Evolutionary conservation across 192 early-diverging fungal genomes (phyloP), one percentile per base, ranked within the genome.

Genomic region (Backusella australiensis): DNA sequence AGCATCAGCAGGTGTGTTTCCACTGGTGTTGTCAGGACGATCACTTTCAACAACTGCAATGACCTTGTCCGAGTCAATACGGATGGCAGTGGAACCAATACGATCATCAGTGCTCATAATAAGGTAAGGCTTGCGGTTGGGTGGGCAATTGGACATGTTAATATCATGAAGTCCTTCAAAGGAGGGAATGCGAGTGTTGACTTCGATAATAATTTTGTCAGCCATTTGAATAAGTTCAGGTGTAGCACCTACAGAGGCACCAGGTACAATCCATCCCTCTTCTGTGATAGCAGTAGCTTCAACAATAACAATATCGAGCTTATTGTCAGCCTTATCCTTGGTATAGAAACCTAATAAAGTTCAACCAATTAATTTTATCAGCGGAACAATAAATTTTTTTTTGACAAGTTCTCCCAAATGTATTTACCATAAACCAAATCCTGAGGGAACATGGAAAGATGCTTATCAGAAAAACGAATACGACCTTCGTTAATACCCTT

Each of bases 131-230:
- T 81, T 78, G 34, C 80, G 80, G 53, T 81, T 42, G 8, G 82
- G 82, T 34, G 82, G 80, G 1, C 78, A 44, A 42, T 34, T 56
- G n/a, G 77, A 75, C 15, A 67, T 23, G 14, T 68, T 78, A 34
- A 84, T 84, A 41, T 84, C 82, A 32, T 84, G 82, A 39, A 84
- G 73, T 35, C 82, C 82, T 78, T 84, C 82, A 70, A 78, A 84
- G 23, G 71, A 81, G 67, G 82, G 82, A 71, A 84, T 76, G 3
- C 42, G 63, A 19, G 82, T 84, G 65, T 84, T 84, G 35, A 84
- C 80, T 81, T 84, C 82, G 35, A 84, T 76, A 14, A 84, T 71
- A 3, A 84, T 36, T 34, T 84, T 72, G 42, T 77, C 76, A 15
- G 82, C 82, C 71, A 81, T 78, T 74, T 84, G 82, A 21, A 84